Conservation (phyloP, 805 yeast species). For the Martiniozyma abietophila region DNA sequence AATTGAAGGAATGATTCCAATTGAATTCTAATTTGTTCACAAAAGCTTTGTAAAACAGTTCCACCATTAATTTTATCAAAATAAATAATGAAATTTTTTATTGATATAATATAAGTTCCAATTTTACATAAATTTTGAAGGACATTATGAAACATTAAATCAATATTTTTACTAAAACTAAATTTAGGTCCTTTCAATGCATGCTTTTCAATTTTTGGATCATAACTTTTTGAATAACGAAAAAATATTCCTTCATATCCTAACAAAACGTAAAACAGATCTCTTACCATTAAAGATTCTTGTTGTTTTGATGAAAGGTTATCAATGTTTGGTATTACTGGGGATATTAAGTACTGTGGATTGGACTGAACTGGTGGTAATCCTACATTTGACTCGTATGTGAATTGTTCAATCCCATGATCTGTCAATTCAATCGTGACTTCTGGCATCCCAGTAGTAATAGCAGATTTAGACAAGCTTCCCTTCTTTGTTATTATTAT, state of each 20-base stretch:
- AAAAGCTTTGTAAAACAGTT: conserved; percentile 62
- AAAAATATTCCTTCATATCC: conserved; percentile 77
- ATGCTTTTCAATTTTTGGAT: conserved; percentile 32
- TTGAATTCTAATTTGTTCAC: too few relatives aligned
- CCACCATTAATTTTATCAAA: conserved; percentile 57
- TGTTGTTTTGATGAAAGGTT: conserved; percentile 48
- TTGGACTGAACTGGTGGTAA: too few relatives aligned
- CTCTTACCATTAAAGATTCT: conserved; percentile 65
- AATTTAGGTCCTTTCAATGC: conserved; percentile 65
- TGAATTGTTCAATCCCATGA: too few relatives aligned
- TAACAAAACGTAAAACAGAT: conserved; percentile 54
- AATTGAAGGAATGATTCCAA: too few relatives aligned
- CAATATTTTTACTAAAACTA: conserved; percentile 61
- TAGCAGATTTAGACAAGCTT: too few relatives aligned
- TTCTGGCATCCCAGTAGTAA: too few relatives aligned
- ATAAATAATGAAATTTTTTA: conserved; percentile 49
- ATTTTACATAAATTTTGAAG: conserved; percentile 48
- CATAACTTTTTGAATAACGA: conserved; percentile 53
- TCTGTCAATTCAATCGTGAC: too few relatives aligned
- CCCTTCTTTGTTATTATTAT: too few relatives aligned
- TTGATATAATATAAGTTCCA: conserved; percentile 55
- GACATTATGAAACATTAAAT: conserved; percentile 62
- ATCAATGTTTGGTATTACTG: too few relatives aligned
- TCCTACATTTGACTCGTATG: too few relatives aligned
- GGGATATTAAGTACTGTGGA: too few relatives aligned